A percentile compares a stretch with the other conserved stretches of the same genome.
Conservation (phyloP, 371 early-diverging fungal species). For the Saksenaea oblongispora region DNA sequence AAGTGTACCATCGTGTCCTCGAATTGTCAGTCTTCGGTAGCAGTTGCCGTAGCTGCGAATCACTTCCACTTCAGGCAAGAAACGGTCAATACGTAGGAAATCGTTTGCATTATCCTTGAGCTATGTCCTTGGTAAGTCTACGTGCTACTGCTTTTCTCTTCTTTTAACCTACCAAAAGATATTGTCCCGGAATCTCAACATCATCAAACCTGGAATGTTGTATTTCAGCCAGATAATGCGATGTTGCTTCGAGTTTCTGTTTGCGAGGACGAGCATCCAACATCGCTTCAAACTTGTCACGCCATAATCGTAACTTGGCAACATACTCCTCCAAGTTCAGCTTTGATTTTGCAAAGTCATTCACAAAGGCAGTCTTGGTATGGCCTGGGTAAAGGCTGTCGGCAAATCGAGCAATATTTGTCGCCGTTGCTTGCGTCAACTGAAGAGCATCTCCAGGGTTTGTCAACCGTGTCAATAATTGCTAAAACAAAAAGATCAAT, state of each 20-base stretch:
- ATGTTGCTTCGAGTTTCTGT: constrained; percentile 83
- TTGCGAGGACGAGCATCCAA: constrained; percentile 80
- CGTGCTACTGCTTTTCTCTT: neutral
- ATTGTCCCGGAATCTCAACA: constrained; percentile 98
- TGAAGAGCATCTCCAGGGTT: constrained; percentile 65
- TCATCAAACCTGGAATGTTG: constrained; percentile 98
- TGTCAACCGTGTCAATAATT: constrained; percentile 63
- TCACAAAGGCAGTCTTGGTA: constrained; percentile 81
- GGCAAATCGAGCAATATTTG: constrained; percentile 84
- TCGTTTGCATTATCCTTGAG: constrained; percentile 85
- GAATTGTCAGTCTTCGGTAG: constrained; percentile 79
- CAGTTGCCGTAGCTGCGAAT: constrained; percentile 79
- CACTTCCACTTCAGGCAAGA: constrained; percentile 85
- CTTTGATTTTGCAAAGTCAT: constrained; percentile 83
- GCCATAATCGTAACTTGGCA: constrained; percentile 81
- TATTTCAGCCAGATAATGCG: constrained; percentile 94
- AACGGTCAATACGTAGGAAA: constrained; percentile 93
- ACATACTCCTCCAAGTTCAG: constrained; percentile 83
- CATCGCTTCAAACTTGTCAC: constrained; percentile 85
- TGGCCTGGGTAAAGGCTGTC: constrained; percentile 79
- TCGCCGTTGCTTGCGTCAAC: constrained; percentile 74
- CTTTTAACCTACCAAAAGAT: constrained; percentile 66
- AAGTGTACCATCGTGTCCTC: constrained; percentile 89
- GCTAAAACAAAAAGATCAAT: constrained; percentile 33
- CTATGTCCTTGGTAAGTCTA: constrained; percentile 18